Evolutionary conservation across 192 early-diverging fungal genomes (phyloP), one percentile per base, ranked within the genome.

Genomic region (Polychytrium aggregatum): DNA sequence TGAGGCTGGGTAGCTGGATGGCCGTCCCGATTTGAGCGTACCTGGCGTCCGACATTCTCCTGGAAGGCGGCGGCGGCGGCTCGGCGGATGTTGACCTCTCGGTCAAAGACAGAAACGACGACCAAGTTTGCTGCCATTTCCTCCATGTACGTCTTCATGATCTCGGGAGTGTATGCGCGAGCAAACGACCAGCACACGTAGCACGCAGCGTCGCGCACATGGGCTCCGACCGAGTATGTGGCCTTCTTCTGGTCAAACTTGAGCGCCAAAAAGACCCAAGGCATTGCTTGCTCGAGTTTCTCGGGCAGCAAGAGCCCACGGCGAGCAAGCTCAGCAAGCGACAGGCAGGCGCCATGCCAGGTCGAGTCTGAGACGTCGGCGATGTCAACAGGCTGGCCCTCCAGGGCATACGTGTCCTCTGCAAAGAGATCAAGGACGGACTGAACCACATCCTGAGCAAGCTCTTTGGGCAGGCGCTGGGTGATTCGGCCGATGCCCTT

Each of bases 111-210:
- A 0, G 86, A 83, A 13, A 85, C 82, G 0, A 82, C 80, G 18
- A 92, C 77, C 14, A 98, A 60, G n/a, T 66, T 71, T 18, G 74
- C 78, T 1, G 91, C 84, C 50, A 97, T 55, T 20, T 73, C 57
- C 3, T 60, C 26, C 13, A 83, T 75, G 67, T 81, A 74, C 3
- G 77, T 70, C 22, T 61, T 64, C 38, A 97, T 52, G 13, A 89
- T 66, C 0, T 74, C 63, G 1, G 81, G 75, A 18, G 83, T 81
- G 55, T 95, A 88, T 0, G 90, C 86, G 25, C 93, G 75, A 21
- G 92, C 92, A 63, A 98, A 91, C 22, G 92, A 90, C 95, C 95
- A 98, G 60, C 86, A 85, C 10, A 94, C 89, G 66, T 98, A 98
- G 52, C 92, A 92, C 27, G 87, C 87, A 0, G 95, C 88, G 59